A percentile compares a stretch with the other conserved stretches of the same genome.
phyloP scores from a whole-genome alignment of 768 basidiomycete species.

The Candolleomyces aberdarensis region DNA sequence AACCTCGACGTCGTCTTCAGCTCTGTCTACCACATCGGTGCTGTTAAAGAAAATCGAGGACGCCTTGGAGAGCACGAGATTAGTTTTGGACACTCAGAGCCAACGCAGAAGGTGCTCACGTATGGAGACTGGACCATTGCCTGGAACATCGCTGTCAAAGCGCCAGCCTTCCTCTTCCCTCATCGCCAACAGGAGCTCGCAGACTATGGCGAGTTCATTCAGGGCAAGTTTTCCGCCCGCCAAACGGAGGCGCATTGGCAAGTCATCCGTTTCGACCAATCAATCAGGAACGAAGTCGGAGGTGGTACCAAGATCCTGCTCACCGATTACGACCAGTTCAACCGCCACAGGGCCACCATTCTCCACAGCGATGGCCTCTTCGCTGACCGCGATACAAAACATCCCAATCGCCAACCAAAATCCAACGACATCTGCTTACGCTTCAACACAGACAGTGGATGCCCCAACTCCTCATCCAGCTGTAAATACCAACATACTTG shows the following conservation, averaged over 20 bases:
- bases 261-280: conserved; percentile 30
- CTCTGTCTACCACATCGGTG: conserved; percentile 10
- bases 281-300: conserved; percentile 20
- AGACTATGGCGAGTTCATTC: conserved; percentile 23
- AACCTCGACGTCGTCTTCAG: conserved; percentile 26
- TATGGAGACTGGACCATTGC: conserved; percentile 22
- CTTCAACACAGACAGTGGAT: not conserved
- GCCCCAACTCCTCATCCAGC: not conserved
- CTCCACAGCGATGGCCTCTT: not conserved
- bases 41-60: conserved; percentile 9
- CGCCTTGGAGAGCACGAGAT: conserved; percentile 18
- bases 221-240: conserved; percentile 17
- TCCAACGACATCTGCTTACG: not conserved
- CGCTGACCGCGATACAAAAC: not conserved
- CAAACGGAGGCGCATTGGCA: conserved; percentile 2
- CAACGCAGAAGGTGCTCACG: conserved; percentile 12
- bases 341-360: conserved; percentile 6
- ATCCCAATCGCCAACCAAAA: not conserved
- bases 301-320: conserved; percentile 15
- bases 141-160: conserved; percentile 15
- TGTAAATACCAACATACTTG: not conserved
- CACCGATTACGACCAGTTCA: conserved; percentile 13
- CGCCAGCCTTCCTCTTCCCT: conserved; percentile 22
- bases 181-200: conserved; percentile 23
- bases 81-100: conserved; percentile 1